phyloP scores from a whole-genome alignment of 371 early-diverging fungal species.

The Actinomortierella ambigua region DNA sequence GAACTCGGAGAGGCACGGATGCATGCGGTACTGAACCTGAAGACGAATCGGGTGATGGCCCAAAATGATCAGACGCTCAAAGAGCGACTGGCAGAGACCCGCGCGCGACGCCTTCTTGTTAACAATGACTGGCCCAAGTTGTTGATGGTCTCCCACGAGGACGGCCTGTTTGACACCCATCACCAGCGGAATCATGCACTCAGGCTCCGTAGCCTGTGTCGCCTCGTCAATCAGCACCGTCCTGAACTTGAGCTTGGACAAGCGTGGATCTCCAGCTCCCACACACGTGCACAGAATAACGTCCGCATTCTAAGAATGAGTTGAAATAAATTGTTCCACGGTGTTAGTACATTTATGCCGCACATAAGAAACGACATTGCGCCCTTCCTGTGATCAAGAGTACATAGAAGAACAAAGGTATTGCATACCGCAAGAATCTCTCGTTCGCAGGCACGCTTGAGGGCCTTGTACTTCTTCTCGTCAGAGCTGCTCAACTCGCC shows the following conservation, averaged over 20 bases:
- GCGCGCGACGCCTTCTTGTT: conserved; percentile 96
- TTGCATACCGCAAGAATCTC: conserved; percentile 76
- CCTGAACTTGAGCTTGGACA: conserved; percentile 86
- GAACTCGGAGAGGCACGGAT: conserved; percentile 96
- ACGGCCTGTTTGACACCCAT: conserved; percentile 95
- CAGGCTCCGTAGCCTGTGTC: conserved; percentile 98
- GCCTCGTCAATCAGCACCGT: conserved; percentile 98
- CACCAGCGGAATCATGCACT: conserved; percentile 96
- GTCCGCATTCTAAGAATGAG: conserved; percentile 75
- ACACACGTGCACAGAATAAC: conserved; percentile 98
- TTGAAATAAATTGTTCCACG: neutral
- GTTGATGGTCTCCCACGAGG: conserved; percentile 99
- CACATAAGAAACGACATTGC: neutral
- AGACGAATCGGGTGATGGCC: conserved; percentile 94
- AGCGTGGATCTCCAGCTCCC: conserved; percentile 96
- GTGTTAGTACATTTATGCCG: neutral
- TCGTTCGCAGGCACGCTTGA: conserved; percentile 84
- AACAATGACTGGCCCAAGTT: conserved; percentile 97
- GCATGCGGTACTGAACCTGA: conserved; percentile 99
- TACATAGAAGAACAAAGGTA: neutral
- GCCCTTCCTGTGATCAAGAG: no score
- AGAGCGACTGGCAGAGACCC: conserved; percentile 94
- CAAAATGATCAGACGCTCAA: conserved; percentile 94
- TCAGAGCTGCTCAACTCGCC: conserved; percentile 90
- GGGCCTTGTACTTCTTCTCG: conserved; percentile 81